Base-by-base conservation (phyloP, 73 alveolate species). In the Tetrahymena borealis region DNA sequence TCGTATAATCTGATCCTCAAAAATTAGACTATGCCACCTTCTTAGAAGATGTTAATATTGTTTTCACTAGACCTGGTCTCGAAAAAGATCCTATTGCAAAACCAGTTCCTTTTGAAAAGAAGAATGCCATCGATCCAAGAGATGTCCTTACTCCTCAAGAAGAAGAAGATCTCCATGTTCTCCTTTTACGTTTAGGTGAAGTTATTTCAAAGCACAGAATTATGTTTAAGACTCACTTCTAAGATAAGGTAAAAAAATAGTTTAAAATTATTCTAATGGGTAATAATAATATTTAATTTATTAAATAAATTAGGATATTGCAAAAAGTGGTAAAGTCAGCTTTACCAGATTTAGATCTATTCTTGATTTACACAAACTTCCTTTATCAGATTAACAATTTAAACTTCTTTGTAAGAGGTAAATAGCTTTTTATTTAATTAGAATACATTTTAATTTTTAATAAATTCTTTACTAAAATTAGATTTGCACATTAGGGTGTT, bases 71-170 rank as follows among this genome's bases (percentile, higher is more conserved):
- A 91, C 32, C 95, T 31, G 98, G 96, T 39, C 97, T 98, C 36
- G 99, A 98, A 78, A 98, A 98, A 78, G 98, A 97, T 93, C 99
- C 99, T 39, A 39, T 94, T 24, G 91, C 91, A 91, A 97, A 94
- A 85, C 96, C 97, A 36, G 93, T 90, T 18, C 97, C 94, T 33
- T 97, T 93, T 95, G 94, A 92, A 39, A 96, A 97, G 32, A 98
- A 98, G 4, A 94, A 96, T 39, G 94, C 96, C 90, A 92, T 98
- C 8, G 99, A 98, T 94, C 99, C 99, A 13, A 98, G 97, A 94
- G 98, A 98, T 91, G 98, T 96, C 12, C 95, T 98, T 5, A 98
- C 94, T 78, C 93, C 91, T 39, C 97, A 94, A 35, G 99, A 98
- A 91, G 99, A 97, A 78, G 95, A 95, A 36, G 97, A 91, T 33